phyloP scores from a whole-genome alignment of 345 rosid species.

The Crucihimalaya himalaica region DNA sequence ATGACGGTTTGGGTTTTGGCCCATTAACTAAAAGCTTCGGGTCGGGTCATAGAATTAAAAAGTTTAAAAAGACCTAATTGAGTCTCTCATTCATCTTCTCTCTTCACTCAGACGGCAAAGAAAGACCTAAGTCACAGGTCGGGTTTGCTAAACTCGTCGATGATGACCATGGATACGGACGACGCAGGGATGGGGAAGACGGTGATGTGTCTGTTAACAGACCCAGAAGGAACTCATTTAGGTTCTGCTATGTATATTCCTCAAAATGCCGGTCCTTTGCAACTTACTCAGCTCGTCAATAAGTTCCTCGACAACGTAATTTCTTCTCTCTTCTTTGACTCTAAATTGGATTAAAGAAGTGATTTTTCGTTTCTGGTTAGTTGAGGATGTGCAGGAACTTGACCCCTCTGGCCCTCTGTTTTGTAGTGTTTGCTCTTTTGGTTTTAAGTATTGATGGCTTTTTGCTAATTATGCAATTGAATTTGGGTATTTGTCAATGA shows the following conservation, averaged over 20 bases:
- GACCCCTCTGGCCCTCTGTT: background rate
- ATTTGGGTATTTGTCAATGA: slow-evolving; percentile 15
- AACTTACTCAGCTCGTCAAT: slow-evolving; percentile 86
- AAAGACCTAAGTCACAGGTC: background rate
- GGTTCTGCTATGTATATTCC: slow-evolving; percentile 86
- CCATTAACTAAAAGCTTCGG: background rate
- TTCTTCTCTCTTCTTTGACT: slow-evolving; percentile 1
- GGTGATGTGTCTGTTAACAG: slow-evolving; percentile 81
- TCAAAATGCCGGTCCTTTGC: slow-evolving; percentile 74
- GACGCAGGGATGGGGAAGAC: slow-evolving; percentile 46
- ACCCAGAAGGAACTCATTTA: slow-evolving; percentile 70
- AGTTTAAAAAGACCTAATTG: slow-evolving; percentile 10
- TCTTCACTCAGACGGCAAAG: slow-evolving; percentile 9
- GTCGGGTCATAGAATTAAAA: background rate
- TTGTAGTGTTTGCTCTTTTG: background rate
- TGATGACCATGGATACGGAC: slow-evolving; percentile 47
- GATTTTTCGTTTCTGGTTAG: slow-evolving; percentile 19
- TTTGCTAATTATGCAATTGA: background rate
- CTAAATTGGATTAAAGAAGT: background rate
- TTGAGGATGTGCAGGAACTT: background rate
- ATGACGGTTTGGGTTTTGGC: background rate
- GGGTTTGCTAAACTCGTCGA: background rate
- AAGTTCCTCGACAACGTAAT: slow-evolving; percentile 72
- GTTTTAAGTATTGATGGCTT: background rate
- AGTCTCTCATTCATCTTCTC: background rate